Conservation (phyloP, 371 early-diverging fungal genomes). For the Mucor sp. region DNA sequence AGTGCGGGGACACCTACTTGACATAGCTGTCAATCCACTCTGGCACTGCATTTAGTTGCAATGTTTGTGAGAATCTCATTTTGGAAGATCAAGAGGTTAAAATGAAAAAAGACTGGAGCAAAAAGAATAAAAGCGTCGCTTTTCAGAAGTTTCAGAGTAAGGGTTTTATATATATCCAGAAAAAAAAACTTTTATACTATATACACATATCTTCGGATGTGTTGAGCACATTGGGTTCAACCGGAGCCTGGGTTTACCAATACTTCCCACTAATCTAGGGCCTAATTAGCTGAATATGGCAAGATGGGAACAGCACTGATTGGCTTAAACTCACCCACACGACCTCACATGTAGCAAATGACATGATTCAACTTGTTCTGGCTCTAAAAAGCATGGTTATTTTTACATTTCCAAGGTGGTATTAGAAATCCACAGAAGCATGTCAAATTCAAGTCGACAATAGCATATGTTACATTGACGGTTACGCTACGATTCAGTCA, state of each 20-base stretch:
- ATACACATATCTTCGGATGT: neutral
- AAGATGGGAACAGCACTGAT: neutral
- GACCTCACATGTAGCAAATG: slow-evolving; percentile 7
- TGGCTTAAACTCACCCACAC: slow-evolving; percentile 4
- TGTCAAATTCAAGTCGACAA: neutral
- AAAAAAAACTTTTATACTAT: neutral
- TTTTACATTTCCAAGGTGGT: neutral
- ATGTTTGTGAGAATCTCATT: slow-evolving; percentile 91
- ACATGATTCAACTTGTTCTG: neutral
- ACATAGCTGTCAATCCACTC: slow-evolving; percentile 88
- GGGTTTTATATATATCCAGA: neutral
- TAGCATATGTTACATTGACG: neutral
- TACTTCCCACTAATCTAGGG: neutral
- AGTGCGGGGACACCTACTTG: slow-evolving; percentile 45
- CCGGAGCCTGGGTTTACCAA: slow-evolving; percentile 11
- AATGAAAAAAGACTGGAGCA: neutral
- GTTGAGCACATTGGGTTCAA: neutral
- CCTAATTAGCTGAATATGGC: slow-evolving; percentile 1
- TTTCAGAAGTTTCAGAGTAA: neutral
- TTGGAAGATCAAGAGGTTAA: neutral
- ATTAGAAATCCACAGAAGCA: neutral
- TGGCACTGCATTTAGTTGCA: slow-evolving; percentile 89
- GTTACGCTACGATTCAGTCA: neutral
- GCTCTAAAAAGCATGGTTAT: neutral
- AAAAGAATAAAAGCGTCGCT: neutral